phyloP scores from a whole-genome alignment of 1,284 basidiomycete species.

The Apiotrichum akiyoshidainum region DNA sequence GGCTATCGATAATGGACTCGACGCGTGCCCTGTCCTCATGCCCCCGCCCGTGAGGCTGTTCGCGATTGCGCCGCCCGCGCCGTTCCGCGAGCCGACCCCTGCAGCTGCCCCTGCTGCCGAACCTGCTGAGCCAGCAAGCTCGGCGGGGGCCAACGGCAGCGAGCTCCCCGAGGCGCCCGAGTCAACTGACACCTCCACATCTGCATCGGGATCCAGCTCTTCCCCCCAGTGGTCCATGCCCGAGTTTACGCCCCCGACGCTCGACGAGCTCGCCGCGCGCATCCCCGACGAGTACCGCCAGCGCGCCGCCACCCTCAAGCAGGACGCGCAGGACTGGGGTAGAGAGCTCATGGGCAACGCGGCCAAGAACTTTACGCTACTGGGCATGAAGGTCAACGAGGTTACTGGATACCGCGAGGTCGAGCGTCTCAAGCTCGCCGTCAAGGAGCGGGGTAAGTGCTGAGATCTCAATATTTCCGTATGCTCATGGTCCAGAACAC shows the following conservation, averaged over 20 bases:
- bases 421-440: constrained; percentile 65
- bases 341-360: constrained; percentile 25
- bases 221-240: neutral
- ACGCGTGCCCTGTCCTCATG: too few relatives aligned
- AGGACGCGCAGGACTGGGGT: neutral
- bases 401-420: constrained; percentile 88
- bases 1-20: too few relatives aligned
- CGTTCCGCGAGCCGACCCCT: too few relatives aligned
- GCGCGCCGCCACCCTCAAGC: constrained; percentile 4
- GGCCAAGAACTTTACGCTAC: constrained; percentile 60
- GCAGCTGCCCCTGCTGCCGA: too few relatives aligned
- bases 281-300: constrained; percentile 7
- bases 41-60: too few relatives aligned
- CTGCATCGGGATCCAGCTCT: neutral
- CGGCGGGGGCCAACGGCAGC: too few relatives aligned
- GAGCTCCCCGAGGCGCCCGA: too few relatives aligned
- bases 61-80: too few relatives aligned
- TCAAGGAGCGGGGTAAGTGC: constrained; percentile 16
- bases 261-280: neutral
- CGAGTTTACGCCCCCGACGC: neutral
- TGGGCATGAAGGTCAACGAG: constrained; percentile 74
- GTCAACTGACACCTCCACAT: too few relatives aligned
- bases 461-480: neutral
- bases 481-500: constrained; percentile 30
- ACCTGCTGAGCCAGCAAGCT: too few relatives aligned